Evolutionary conservation across 2,329 filamentous ascomycete species (phyloP), one percentile per base, ranked within the genome.

Genomic region (Penicillium vulpinum): DNA sequence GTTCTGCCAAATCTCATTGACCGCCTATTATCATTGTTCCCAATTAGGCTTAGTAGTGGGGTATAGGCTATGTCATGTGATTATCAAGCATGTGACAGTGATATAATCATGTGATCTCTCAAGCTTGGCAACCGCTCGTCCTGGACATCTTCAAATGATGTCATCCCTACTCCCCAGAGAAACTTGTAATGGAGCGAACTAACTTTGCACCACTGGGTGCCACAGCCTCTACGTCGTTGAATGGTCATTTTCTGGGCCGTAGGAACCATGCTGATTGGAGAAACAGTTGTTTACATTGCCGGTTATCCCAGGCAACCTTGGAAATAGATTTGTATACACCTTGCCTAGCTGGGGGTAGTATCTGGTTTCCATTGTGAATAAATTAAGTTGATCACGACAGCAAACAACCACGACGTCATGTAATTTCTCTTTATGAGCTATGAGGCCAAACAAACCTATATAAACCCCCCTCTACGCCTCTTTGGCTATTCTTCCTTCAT

Each of bases 331-430:
- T 22, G 24, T 48, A 15, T 28, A 21, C 38, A 52, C 13, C 29
- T 21, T 28, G 13, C 24, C 29, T 38, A 38, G 22, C 28, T 26
- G 29, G 16, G 15, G 21, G n/a, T n/a, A n/a, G 40, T 18, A 21
- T 15, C 31, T 40, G 43, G 22, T 48, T 21, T 29, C 11, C 38
- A 54, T 54, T 54, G 43, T 21, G 36, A 49, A 54, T 54, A 28
- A 18, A 40, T 5, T 16, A 36, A 26, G 28, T 43, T 8, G 11
- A 41, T 54, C 51, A 49, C 28, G 28, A 49, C 33, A 33, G 28
- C 16, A 41, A 49, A 40, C n/a, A 18, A 21, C n/a, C n/a, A n/a
- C 58, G 52, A 68, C 60, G 65, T 69, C 64, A 69, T 68, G 29
- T 38, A 26, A 11, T 35, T 18, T 35, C 8, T 31, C 24, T 28